These are phyloP conservation scores for Coelastrella sp. DNA, from an alignment of 139 green algal genomes.

Conservation along the genomic window DNA sequence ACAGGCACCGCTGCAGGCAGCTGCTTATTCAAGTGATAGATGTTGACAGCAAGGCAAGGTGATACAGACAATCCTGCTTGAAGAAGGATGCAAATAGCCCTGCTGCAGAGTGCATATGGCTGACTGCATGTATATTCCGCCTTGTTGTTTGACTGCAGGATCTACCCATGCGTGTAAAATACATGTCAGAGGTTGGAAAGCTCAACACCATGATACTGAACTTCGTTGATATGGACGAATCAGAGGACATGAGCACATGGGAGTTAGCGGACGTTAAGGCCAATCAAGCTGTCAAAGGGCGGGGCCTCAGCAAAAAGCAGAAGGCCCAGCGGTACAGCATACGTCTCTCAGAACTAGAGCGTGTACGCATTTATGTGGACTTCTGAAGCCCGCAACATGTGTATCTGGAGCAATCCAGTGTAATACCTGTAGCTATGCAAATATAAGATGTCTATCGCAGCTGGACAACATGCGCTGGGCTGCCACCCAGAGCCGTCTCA, in stretches of 20 bases:
- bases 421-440: no score
- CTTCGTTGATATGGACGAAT: slow-evolving; percentile 60
- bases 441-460: no score
- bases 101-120: background rate
- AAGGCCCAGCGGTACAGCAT: slow-evolving; percentile 57
- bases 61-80: background rate
- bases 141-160: slow-evolving; percentile 42
- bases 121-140: background rate
- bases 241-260: slow-evolving; percentile 58
- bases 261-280: slow-evolving; percentile 71
- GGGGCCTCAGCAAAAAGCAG: slow-evolving; percentile 69
- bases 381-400: no score
- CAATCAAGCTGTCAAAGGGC: slow-evolving; percentile 73
- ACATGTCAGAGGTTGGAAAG: background rate
- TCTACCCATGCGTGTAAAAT: slow-evolving; percentile 73
- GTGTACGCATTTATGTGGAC: slow-evolving; percentile 75
- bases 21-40: no score
- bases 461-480: no score
- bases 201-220: slow-evolving; percentile 18
- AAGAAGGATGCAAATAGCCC: background rate
- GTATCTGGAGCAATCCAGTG: no score
- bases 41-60: no score
- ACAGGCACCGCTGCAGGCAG: no score
- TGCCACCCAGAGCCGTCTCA: no score
- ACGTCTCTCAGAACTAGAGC: slow-evolving; percentile 50